Base-by-base conservation (phyloP, 441 rosid species). In the Populus hybrid region DNA sequence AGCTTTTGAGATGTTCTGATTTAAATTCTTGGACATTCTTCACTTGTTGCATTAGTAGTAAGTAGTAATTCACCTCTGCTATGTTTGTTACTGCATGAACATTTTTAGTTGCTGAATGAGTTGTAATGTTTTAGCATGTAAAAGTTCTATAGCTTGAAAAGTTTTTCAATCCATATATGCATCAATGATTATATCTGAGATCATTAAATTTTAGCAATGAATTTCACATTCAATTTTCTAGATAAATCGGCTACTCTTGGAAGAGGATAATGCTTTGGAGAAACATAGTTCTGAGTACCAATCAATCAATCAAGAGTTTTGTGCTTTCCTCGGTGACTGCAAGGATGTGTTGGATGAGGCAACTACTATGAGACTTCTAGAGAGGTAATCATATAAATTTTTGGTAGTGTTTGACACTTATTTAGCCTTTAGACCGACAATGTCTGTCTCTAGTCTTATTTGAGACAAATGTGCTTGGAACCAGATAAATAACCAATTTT, bases 311-410 rank as follows among this genome's bases (percentile, higher is more conserved):
- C 92, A 80, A 85, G 98, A 97, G 83, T 97, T 93, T 42, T 89
- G 96, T 86, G 99, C 99, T 81, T 97, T 97, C 87, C 93, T 93
- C 77, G 85, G 99, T 76, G 99, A 97, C 85, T 86, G 92, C 90
- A 93, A 93, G 86, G 97, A 93, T 86, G 99, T 95, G 65, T 90
- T 97, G 86, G 99, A 95, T 86, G 99, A 95, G 90, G 92, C 93
- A 86, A 97, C 99, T 54, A 92, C 99, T 70, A 93, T 95, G 99
- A 95, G 79, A 88, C 92, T 97, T 80, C 86, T 95, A 81, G 98
- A 97, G 85, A 91, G 99, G 99, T 97, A 86, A 85, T n/a, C 30
- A 6, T 65, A 16, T 23, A 81, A n/a, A 64, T 23, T 11, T 64
- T 64, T 11, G 11, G 67, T 64, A 8, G 67, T 64, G 24, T 23